phyloP scores from a whole-genome alignment of 2,329 filamentous ascomycete genomes.

The Fusarium xyrophilum region DNA sequence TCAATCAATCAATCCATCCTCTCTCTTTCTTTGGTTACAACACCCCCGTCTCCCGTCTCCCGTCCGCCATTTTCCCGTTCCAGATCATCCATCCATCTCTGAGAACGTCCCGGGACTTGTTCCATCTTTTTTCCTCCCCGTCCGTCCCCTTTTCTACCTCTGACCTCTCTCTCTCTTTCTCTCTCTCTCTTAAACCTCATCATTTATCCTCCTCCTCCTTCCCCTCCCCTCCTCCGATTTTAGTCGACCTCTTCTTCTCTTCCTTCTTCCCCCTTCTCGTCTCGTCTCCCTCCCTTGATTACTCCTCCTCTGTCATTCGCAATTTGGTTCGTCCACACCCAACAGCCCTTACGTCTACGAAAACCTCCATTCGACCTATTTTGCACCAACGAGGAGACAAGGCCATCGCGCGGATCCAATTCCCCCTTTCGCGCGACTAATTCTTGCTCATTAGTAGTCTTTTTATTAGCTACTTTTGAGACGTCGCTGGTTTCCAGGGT shows the following conservation, averaged over 20 bases:
- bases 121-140: constrained; percentile 25
- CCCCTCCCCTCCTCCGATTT: constrained; percentile 18
- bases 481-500: constrained; percentile 4
- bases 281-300: constrained; percentile 22
- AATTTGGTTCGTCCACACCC: constrained; percentile 23
- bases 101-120: constrained; percentile 12
- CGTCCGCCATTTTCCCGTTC: constrained; percentile 39
- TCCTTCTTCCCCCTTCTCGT: constrained; percentile 1
- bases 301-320: constrained; percentile 14
- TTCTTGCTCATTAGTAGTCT: constrained; percentile 7
- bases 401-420: constrained; percentile 7
- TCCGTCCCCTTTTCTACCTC: constrained; percentile 19
- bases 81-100: constrained; percentile 39
- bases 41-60: constrained; percentile 37
- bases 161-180: background rate
- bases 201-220: constrained; percentile 13
- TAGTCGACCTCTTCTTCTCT: constrained; percentile 14
- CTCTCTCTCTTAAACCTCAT: constrained; percentile 9
- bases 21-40: constrained; percentile 2
- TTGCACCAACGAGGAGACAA: constrained; percentile 27
- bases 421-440: constrained; percentile 9
- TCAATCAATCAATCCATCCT: background rate
- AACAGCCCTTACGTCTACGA: constrained; percentile 30
- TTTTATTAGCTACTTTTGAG: constrained; percentile 2
- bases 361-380: constrained; percentile 17